A percentile compares a stretch with the other conserved stretches of the same genome.
phyloP scores from a whole-genome alignment of 2,329 filamentous ascomycete genomes.

The Pseudocercospora musae region DNA sequence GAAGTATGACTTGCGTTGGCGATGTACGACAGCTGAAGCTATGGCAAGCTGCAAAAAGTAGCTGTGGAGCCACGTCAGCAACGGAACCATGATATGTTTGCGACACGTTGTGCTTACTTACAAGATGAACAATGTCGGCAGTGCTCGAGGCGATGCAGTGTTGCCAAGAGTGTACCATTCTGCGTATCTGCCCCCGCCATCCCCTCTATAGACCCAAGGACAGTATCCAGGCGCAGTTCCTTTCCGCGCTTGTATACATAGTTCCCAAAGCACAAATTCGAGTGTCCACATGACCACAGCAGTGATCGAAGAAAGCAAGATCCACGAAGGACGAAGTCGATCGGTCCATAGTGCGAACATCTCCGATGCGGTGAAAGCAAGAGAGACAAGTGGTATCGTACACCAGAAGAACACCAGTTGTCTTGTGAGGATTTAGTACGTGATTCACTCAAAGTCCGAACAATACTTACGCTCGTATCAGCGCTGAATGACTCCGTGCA shows the following conservation, averaged over 20 bases:
- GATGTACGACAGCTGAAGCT: slow-evolving; percentile 6
- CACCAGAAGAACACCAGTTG: slow-evolving; percentile 20
- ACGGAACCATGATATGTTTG: neutral
- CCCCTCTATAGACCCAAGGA: slow-evolving; percentile 11
- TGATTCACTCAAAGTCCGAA: neutral
- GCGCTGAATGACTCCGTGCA: neutral
- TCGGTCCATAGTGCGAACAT: slow-evolving; percentile 12
- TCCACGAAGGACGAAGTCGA: slow-evolving; percentile 10
- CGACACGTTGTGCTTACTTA: slow-evolving; percentile 6
- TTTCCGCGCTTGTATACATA: slow-evolving; percentile 1
- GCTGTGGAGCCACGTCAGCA: neutral
- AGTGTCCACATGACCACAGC: slow-evolving; percentile 10
- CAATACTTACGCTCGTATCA: slow-evolving; percentile 13
- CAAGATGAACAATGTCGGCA: slow-evolving; percentile 16
- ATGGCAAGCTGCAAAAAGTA: slow-evolving; percentile 5
- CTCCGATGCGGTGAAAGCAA: slow-evolving; percentile 9
- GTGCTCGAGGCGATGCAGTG: slow-evolving; percentile 9
- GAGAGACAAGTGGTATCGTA: slow-evolving; percentile 12
- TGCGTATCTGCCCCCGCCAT: slow-evolving; percentile 7
- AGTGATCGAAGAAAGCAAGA: slow-evolving; percentile 12
- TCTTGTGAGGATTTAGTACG: slow-evolving; percentile 1
- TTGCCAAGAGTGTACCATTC: slow-evolving; percentile 12
- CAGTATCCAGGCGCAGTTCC: slow-evolving; percentile 8
- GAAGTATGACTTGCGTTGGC: slow-evolving; percentile 4
- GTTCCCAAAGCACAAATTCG: slow-evolving; percentile 15